These are phyloP conservation scores for Asterophora lycoperdoides DNA, from an alignment of 768 basidiomycete species.

Conservation along the genomic window DNA sequence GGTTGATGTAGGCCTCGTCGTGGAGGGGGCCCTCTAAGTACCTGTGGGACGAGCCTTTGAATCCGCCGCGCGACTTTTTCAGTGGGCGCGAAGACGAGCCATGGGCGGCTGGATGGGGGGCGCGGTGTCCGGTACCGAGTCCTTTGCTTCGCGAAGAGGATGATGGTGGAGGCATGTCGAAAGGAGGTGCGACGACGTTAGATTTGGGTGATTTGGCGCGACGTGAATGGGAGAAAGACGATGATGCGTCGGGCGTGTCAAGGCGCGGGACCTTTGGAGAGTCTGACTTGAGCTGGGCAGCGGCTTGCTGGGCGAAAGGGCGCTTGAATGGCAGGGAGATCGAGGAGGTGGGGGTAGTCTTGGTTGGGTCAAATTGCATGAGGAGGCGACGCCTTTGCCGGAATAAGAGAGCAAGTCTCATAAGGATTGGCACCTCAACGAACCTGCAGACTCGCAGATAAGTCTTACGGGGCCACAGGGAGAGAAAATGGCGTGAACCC, in stretches of 20 bases:
- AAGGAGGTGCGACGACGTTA: constrained; percentile 14
- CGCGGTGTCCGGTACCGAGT: constrained; percentile 4
- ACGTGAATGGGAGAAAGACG: constrained; percentile 21
- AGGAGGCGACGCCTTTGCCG: constrained; percentile 50
- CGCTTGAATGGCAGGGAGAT: constrained; percentile 37
- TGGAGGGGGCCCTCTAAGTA: constrained; percentile 32
- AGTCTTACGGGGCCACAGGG: not conserved
- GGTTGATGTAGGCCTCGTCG: constrained; percentile 29
- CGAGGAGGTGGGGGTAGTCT: constrained; percentile 22
- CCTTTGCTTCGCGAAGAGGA: constrained; percentile 7
- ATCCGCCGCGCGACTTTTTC: constrained; percentile 11
- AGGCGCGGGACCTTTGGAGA: constrained; percentile 28
- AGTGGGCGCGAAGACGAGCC: constrained; percentile 16
- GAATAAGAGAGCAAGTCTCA: constrained; percentile 47
- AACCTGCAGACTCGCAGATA: not conserved
- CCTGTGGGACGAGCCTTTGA: not conserved
- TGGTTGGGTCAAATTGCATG: constrained; percentile 51
- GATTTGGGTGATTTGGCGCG: constrained; percentile 9
- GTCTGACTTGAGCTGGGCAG: constrained; percentile 15
- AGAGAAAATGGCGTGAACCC: not conserved
- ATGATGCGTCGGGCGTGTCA: constrained; percentile 19
- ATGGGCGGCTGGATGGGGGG: constrained; percentile 7
- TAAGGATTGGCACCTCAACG: constrained; percentile 26
- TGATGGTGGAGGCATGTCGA: constrained; percentile 24
- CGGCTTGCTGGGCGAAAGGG: constrained; percentile 39